Conservation (phyloP, 768 basidiomycete genomes). For the Podaxis sp. region DNA sequence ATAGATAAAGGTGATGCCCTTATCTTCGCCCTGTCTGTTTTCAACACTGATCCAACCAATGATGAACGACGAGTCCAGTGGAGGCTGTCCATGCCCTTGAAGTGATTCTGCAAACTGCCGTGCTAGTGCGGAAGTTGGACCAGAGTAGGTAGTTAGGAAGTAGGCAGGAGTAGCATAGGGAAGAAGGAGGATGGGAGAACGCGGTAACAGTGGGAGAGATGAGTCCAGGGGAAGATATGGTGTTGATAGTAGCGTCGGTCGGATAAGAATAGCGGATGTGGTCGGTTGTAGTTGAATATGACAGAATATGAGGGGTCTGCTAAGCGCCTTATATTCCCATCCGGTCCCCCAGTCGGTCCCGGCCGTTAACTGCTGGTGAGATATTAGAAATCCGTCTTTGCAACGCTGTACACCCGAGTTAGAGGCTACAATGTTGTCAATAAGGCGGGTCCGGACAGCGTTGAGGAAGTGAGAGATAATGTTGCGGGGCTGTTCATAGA, state of each 20-base stretch:
- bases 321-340: conserved; percentile 55
- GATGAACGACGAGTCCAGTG: conserved; percentile 36
- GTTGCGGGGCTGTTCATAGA: conserved; percentile 19
- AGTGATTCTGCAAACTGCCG: conserved; percentile 65
- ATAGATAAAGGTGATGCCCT: conserved; percentile 74
- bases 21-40: conserved; percentile 79
- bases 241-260: conserved; percentile 57
- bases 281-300: conserved; percentile 55
- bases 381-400: conserved; percentile 64
- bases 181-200: conserved; percentile 67
- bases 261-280: conserved; percentile 48
- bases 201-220: conserved; percentile 46
- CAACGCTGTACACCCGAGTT: conserved; percentile 38
- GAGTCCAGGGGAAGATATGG: conserved; percentile 51
- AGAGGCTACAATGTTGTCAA: conserved; percentile 55
- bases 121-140: conserved; percentile 59
- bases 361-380: conserved; percentile 15
- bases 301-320: conserved; percentile 60
- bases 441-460: conserved; percentile 54
- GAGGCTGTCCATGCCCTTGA: conserved; percentile 49
- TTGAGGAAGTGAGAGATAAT: conserved; percentile 54
- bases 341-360: conserved; percentile 55
- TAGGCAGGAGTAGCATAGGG: conserved; percentile 74
- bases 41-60: conserved; percentile 76
- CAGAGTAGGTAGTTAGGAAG: conserved; percentile 67